These are phyloP conservation scores for Aspergillus sp. DNA, from an alignment of 2,329 filamentous ascomycete species.

Conservation along the genomic window DNA sequence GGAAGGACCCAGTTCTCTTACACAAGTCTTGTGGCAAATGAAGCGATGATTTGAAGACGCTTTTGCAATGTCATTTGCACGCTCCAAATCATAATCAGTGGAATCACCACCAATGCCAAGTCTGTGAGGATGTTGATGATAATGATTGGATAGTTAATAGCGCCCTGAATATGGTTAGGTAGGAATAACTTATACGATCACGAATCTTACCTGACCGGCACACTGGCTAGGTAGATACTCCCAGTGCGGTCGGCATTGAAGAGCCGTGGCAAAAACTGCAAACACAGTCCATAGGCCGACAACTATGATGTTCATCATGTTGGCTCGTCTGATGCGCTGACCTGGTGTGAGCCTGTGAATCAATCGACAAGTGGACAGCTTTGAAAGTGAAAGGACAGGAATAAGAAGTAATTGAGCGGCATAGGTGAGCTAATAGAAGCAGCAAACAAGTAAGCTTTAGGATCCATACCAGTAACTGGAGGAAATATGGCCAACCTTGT, in stretches of 20 bases:
- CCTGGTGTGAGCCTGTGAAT: conserved; percentile 1
- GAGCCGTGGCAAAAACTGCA: conserved; percentile 18
- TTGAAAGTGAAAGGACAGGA: conserved; percentile 13
- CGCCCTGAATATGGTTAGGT: conserved; percentile 13
- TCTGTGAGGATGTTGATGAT: conserved; percentile 13
- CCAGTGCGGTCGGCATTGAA: conserved; percentile 18
- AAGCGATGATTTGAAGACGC: conserved; percentile 4
- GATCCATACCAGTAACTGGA: neutral
- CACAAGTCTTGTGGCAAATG: conserved; percentile 7
- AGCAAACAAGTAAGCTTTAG: neutral
- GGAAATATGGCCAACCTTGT: neutral
- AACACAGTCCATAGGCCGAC: conserved; percentile 11
- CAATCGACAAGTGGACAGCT: conserved; percentile 2
- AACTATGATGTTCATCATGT: neutral
- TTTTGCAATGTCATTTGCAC: conserved; percentile 13
- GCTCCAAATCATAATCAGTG: conserved; percentile 15
- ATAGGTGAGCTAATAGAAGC: conserved; percentile 8
- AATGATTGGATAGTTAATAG: conserved; percentile 13
- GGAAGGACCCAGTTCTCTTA: neutral
- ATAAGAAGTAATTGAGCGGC: conserved; percentile 17
- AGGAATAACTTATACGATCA: neutral
- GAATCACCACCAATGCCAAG: conserved; percentile 5
- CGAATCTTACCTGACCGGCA: neutral
- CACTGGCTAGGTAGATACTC: conserved; percentile 1
- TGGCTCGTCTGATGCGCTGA: neutral